Base-by-base conservation (phyloP, 2,329 filamentous ascomycete species). In the Cercospora beticola region DNA sequence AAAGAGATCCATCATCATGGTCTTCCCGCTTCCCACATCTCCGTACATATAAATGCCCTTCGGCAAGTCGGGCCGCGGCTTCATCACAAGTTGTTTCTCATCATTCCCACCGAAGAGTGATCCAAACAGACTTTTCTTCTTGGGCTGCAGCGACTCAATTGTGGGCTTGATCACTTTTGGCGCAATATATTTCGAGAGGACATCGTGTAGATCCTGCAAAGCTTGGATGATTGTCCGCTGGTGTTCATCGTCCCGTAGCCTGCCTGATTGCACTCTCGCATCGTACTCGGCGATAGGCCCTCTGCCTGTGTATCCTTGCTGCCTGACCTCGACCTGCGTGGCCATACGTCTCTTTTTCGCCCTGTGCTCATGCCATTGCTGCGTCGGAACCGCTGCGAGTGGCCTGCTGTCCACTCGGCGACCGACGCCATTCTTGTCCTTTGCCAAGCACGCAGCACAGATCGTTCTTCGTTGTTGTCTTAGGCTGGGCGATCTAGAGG, bases 1-100 rank as follows among this genome's bases (percentile, higher is more conserved):
- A 80, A 98, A 97, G 61, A 99, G 84, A 78, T 99, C 94, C 95
- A 99, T 99, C 78, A 99, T 85, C 95, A 99, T 99, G 2, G 95
- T 99, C 85, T 99, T 99, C 70, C 95, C 95, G 76, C 93, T 96
- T 49, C 95, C 95, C 2, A 99, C 95, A 79, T 99, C 95, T 68
- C 95, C 95, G 76, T 92, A 97, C 79, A 99, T 90, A 80, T 99
- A 99, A 33, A 99, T 82, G 0, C 95, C 95, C 73, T 92, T 91
- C 0, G 95, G 95, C 0, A 97, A 84, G 71, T 90, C 85, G n/a
- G 85, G 81, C 0, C 93, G 89, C 23, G 96, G 91, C 3, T 84
- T 79, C 68, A 82, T 73, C 36, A 73, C 67, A 7, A 74, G 30
- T 40, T 70, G 63, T 6, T 62, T 62, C 1, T 71, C 71, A 5